Conservation (phyloP, 2,329 filamentous ascomycete genomes). For the Colletotrichum tanaceti region DNA sequence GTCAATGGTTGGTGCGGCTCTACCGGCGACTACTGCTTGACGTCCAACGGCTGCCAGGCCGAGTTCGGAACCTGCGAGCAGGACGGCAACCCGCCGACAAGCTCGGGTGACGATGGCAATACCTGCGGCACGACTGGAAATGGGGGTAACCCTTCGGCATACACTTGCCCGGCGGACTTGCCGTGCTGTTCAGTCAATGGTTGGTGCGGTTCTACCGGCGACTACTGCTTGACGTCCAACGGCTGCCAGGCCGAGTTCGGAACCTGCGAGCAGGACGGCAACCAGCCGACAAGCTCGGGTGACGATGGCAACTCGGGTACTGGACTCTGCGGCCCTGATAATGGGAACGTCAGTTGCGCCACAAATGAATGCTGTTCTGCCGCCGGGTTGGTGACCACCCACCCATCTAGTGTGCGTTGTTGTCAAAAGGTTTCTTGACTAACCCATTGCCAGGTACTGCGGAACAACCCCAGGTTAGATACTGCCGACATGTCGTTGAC, state of each 20-base stretch:
- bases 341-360: conserved; percentile 42
- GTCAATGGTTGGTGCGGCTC: conserved; percentile 51
- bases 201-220: conserved; percentile 54
- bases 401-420: neutral
- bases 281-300: conserved; percentile 3
- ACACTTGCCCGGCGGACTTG: conserved; percentile 24
- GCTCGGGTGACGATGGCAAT: conserved; percentile 2
- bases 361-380: conserved; percentile 46
- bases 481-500: too few species aligned
- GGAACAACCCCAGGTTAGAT: conserved; percentile 28
- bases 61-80: conserved; percentile 44
- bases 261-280: conserved; percentile 34
- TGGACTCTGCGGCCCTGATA: conserved; percentile 57
- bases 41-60: conserved; percentile 52
- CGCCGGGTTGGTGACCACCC: conserved; percentile 42
- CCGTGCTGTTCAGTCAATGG: conserved; percentile 47
- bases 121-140: conserved; percentile 30
- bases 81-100: conserved; percentile 17
- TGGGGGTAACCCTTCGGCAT: conserved; percentile 27
- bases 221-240: conserved; percentile 49
- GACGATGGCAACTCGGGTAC: conserved; percentile 43
- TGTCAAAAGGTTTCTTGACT: conserved; percentile 47
- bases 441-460: conserved; percentile 23
- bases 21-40: conserved; percentile 52
- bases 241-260: conserved; percentile 53